Base-by-base conservation (phyloP, 228 moss, liverwort and hornwort species). In the Sphagnum fallax region DNA sequence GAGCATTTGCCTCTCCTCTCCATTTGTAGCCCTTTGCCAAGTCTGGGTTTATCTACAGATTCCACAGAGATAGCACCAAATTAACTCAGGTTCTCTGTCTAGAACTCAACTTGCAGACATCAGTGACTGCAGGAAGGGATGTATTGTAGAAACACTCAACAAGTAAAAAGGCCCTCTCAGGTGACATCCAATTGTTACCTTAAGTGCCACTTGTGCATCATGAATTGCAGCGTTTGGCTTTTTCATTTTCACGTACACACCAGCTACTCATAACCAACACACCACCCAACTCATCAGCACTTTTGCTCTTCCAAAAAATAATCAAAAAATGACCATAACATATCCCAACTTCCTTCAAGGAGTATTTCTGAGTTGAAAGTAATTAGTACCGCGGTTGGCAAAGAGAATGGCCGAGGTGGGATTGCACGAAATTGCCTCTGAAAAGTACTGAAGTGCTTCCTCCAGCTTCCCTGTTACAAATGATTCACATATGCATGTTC, bases 171-270 rank as follows among this genome's bases (percentile, higher is more conserved):
- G 32, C 60, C 7, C 16, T 16, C 9, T 16, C 16, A 16, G 62
- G 62, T 4, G n/a, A 16, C 13, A 8, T 0, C 9, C 10, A 16
- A 10, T 62, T 62, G 61, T 70, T 67, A 97, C 96, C 90, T 91
- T 79, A 49, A 98, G 80, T 69, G 97, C 93, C 67, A 91, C 97
- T 63, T 91, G 89, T 55, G 97, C 91, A 76, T 98, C 97, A 77
- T 93, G 84, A 16, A 93, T 89, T 69, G 97, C 97, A 72, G 97
- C 93, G 70, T 91, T 98, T 13, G 97, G 97, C 79, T 98, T 98
- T 73, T 98, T 98, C 90, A 91, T 83, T 73, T 93, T 93, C 62
- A 93, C 85, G 76, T 90, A 98, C 15, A 91, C 84, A 71, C 91
- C 83, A 78, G 97, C 97, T 97, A 77, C 63, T 71, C 15, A 52